phyloP scores from a whole-genome alignment of 2,329 filamentous ascomycete species.

The Botryotinia narcissicola region DNA sequence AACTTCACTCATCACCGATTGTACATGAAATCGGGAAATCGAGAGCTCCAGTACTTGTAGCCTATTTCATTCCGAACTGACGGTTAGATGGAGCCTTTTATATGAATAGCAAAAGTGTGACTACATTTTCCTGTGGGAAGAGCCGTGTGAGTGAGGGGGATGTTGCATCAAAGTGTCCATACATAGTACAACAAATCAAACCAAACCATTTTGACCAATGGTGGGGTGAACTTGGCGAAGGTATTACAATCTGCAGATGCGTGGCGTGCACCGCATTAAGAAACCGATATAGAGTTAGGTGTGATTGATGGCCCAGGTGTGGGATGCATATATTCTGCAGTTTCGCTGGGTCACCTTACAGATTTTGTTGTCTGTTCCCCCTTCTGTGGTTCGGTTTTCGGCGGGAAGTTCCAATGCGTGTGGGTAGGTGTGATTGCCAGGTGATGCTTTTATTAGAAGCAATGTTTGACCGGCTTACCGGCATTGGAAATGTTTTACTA shows the following conservation, averaged over 20 bases:
- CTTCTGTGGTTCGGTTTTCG: background rate
- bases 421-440: background rate
- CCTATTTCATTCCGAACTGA: background rate
- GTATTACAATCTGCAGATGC: background rate
- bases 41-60: background rate
- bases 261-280: conserved; percentile 6
- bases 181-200: background rate
- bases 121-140: background rate
- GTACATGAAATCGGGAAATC: background rate
- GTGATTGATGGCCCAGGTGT: background rate
- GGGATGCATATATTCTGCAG: background rate
- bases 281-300: background rate
- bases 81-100: background rate
- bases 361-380: conserved; percentile 4
- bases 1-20: background rate
- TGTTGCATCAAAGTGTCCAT: background rate
- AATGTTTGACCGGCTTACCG: background rate
- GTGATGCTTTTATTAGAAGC: background rate
- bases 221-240: background rate
- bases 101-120: conserved; percentile 6
- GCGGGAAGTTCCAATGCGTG: background rate
- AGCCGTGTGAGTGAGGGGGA: conserved; percentile 9
- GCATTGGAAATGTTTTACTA: background rate
- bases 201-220: background rate
- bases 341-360: background rate